Base-by-base conservation (phyloP, 2,329 filamentous ascomycete genomes). In the Trichoderma oligosporum region DNA sequence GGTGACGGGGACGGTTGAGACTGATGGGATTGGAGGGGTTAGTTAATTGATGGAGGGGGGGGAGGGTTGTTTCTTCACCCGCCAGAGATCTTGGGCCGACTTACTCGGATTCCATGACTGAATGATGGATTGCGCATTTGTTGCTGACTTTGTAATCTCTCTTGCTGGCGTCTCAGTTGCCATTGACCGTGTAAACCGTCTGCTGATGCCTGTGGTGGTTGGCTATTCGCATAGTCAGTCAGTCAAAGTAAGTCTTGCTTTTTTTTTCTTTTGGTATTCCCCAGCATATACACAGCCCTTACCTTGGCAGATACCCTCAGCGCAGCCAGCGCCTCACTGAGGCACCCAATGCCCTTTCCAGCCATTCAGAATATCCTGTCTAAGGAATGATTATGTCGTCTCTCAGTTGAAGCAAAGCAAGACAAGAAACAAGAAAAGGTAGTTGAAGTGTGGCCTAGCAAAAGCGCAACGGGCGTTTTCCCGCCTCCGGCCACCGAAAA, bases 1-100 rank as follows among this genome's bases (percentile, higher is more conserved):
- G 55, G 93, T 97, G 61, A 93, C 82, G 56, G 89, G 84, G 57
- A 95, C 89, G 27, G 83, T 85, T 63, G 79, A 77, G 63, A 78
- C 82, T 82, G 60, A 20, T 2, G 7, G 48, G 38, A 31, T 2
- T 11, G 48, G 38, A 31, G 31, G 24, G 38, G 56, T 60, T n/a
- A 54, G 53, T 7, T 11, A 11, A 7, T n/a, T n/a, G n/a, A n/a
- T n/a, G n/a, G n/a, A n/a, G n/a, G n/a, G n/a, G n/a, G n/a, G n/a
- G n/a, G n/a, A n/a, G n/a, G n/a, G n/a, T n/a, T n/a, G n/a, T n/a
- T n/a, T n/a, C n/a, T n/a, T n/a, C n/a, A n/a, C n/a, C n/a, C n/a
- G n/a, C n/a, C n/a, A n/a, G n/a, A n/a, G n/a, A n/a, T n/a, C n/a
- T n/a, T n/a, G n/a, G n/a, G 22, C 2, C n/a, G 39, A 38, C 72